A percentile compares a stretch with the other conserved stretches of the same genome.
Conservation (phyloP, 2,329 filamentous ascomycete genomes). For the Tolypocladium album region DNA sequence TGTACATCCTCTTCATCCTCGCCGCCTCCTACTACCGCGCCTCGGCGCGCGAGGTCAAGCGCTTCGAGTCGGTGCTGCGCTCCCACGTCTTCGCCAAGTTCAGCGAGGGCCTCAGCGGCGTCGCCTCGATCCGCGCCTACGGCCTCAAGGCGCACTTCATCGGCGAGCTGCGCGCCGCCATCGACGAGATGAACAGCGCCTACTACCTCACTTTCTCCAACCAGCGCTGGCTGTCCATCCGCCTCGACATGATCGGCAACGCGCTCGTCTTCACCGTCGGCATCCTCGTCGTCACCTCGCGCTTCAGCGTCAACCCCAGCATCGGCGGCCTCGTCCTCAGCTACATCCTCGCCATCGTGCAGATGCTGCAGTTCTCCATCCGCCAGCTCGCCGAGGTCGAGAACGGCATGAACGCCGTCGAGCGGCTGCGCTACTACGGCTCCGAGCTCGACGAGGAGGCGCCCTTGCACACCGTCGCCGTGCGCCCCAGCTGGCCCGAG, state of each 20-base stretch:
- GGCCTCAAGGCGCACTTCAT: slow-evolving; percentile 70
- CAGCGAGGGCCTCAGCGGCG: slow-evolving; percentile 74
- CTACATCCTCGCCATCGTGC: slow-evolving; percentile 86
- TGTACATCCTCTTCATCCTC: slow-evolving; percentile 69
- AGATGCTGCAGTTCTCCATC: slow-evolving; percentile 93
- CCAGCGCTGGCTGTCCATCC: slow-evolving; percentile 82
- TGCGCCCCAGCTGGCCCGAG: slow-evolving; percentile 73
- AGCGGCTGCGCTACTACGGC: slow-evolving; percentile 85
- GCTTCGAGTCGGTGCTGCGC: slow-evolving; percentile 81
- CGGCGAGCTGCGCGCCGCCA: slow-evolving; percentile 53
- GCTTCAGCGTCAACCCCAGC: slow-evolving; percentile 75
- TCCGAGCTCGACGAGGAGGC: slow-evolving; percentile 82
- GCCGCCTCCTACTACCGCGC: slow-evolving; percentile 81
- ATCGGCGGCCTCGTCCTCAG: slow-evolving; percentile 82
- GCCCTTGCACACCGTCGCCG: slow-evolving; percentile 63
- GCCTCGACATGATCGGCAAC: slow-evolving; percentile 77
- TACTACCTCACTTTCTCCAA: slow-evolving; percentile 95
- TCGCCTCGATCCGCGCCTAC: slow-evolving; percentile 81
- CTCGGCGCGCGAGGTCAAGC: slow-evolving; percentile 88
- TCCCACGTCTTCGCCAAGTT: slow-evolving; percentile 87
- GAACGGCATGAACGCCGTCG: slow-evolving; percentile 96
- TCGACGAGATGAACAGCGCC: slow-evolving; percentile 87
- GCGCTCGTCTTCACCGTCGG: slow-evolving; percentile 77
- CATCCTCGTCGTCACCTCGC: slow-evolving; percentile 83
- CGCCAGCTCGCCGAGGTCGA: slow-evolving; percentile 91